Evolutionary conservation across 2,329 filamentous ascomycete genomes (phyloP), one percentile per base, ranked within the genome.

Genomic region (Cordyceps javanica): DNA sequence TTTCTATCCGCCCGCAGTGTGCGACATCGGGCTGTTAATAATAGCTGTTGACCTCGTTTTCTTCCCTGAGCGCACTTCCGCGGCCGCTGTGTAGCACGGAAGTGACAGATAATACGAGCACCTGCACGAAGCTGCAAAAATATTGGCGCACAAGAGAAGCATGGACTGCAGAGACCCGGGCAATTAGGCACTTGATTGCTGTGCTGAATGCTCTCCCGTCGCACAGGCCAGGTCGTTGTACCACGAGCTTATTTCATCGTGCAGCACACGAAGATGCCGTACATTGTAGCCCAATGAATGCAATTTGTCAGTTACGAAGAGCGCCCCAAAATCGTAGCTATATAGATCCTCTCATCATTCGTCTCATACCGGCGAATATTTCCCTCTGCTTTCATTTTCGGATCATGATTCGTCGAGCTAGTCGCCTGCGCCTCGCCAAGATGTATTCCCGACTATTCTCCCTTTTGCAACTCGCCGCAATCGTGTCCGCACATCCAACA

Each of bases 221-320:
- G 23, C 34, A 48, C 54, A 19, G 2, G 34, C 11, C 16, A 26
- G 44, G 26, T 9, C 7, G 13, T 44, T 23, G 34, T 32, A 5
- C 30, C 10, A 34, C 26, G 38, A 34, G 26, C 28, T 56, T 57
- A 50, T 50, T 50, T 57, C 21, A 25, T 10, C 36, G 19, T 34
- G 54, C 56, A 53, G 41, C 28, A 53, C 56, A 58, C 56, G 56
- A 58, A 48, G 30, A 38, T 42, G 56, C 25, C 5, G 56, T 54
- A 42, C 13, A 11, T 39, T 48, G 5, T 11, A 25, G 25, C 13
- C 14, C n/a, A 6, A 36, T 8, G 34, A 26, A 25, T 34, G 39
- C 21, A 57, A 57, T 51, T 42, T 44, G 36, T 16, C 14, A 16
- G 5, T 57, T 50, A 57, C 45, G 54, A 57, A 8, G 25, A 26